These are phyloP conservation scores for Schizophyllum commune DNA, from an alignment of 1,284 basidiomycete genomes.

Conservation along the genomic window DNA sequence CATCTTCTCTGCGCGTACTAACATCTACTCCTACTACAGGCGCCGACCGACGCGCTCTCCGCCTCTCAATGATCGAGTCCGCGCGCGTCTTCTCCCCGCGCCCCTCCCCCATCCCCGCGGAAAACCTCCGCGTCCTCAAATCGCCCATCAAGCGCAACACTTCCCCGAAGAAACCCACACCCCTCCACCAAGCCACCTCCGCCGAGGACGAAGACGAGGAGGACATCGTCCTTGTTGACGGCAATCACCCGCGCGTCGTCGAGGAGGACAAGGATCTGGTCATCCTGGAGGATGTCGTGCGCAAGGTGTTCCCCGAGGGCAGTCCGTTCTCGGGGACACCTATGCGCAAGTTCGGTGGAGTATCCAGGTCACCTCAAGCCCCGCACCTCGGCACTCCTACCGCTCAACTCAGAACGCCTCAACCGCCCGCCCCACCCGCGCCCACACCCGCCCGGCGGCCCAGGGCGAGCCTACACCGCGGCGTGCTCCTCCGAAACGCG, in stretches of 20 bases:
- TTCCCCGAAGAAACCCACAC: not conserved
- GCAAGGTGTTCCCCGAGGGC: constrained; percentile 5
- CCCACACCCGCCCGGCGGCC: constrained; percentile 22
- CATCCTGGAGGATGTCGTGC: constrained; percentile 56
- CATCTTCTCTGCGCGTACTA: not conserved
- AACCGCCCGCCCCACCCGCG: constrained; percentile 15
- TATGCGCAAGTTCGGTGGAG: constrained; percentile 9
- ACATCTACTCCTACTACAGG: constrained; percentile 16
- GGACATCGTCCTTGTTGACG: constrained; percentile 53
- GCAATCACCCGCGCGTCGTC: constrained; percentile 56
- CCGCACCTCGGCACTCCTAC: too few relatives aligned
- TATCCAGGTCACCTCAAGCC: constrained; percentile 8
- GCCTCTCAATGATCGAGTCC: constrained; percentile 67
- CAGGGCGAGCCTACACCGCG: constrained; percentile 48
- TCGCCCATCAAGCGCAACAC: constrained; percentile 37
- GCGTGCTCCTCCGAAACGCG: constrained; percentile 61
- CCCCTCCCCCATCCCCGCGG: constrained; percentile 47
- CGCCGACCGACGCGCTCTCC: constrained; percentile 36
- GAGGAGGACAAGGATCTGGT: constrained; percentile 65
- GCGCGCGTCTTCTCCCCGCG: constrained; percentile 64
- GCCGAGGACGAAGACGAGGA: constrained; percentile 19
- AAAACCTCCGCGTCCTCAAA: constrained; percentile 55
- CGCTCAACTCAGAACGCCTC: too few relatives aligned
- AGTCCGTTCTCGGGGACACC: constrained; percentile 8
- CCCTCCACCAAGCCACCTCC: not conserved